A percentile compares a stretch with the other conserved stretches of the same genome.
Evolutionary conservation across 139 green algal species (phyloP).

Genomic region (Pleodorina starrii): DNA sequence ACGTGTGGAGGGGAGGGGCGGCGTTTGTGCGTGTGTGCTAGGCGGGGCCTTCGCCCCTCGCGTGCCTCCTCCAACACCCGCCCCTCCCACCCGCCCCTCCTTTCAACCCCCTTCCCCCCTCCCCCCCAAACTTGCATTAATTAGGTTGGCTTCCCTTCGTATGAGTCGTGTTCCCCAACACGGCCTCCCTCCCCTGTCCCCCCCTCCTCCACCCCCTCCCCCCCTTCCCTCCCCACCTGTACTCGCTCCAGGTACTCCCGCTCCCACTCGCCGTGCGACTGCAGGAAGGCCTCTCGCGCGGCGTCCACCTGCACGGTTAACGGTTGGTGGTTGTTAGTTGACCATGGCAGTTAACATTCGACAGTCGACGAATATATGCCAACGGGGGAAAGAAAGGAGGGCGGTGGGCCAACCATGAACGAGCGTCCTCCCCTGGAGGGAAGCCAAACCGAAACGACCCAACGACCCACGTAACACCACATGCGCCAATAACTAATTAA

Average conservation of each 20-base stretch:
- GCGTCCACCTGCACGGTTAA: conserved; percentile 22
- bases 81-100: not conserved
- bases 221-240: conserved; percentile 14
- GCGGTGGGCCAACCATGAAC: no score
- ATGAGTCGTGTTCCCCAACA: no score
- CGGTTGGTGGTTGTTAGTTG: not conserved
- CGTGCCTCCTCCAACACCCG: not conserved
- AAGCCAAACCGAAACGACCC: no score
- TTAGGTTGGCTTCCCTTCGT: no score
- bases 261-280: conserved; percentile 53
- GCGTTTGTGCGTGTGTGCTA: not conserved
- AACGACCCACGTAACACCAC: no score
- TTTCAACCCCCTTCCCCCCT: not conserved
- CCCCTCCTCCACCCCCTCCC: not conserved
- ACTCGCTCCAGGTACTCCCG: conserved; percentile 24
- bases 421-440: no score
- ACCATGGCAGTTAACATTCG: no score
- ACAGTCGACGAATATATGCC: no score
- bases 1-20: not conserved
- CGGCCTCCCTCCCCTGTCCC: no score
- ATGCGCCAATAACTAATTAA: no score
- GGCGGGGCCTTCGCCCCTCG: not conserved
- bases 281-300: conserved; percentile 36
- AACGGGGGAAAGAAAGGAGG: no score
- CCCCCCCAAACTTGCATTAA: no score